Percentiles rank a stretch among this genome's conserved stretches.
Evolutionary conservation across 2,329 filamentous ascomycete species (phyloP).

Genomic region (Penicillium nordicum): DNA sequence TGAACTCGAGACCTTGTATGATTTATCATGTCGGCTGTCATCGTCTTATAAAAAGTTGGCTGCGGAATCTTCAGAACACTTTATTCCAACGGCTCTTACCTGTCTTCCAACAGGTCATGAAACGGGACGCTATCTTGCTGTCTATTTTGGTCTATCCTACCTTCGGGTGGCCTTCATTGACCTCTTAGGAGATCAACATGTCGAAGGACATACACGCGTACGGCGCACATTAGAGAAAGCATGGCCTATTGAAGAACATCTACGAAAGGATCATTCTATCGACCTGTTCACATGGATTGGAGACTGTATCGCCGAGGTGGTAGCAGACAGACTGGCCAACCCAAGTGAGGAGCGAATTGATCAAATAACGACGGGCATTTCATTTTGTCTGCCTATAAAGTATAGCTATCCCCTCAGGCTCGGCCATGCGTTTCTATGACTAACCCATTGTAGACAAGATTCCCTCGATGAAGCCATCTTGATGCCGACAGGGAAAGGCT

Average conservation of each 20-base stretch:
- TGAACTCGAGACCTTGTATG: slow-evolving; percentile 32
- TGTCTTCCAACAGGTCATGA: slow-evolving; percentile 47
- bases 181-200: slow-evolving; percentile 38
- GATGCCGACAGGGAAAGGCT: slow-evolving; percentile 53
- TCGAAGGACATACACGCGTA: slow-evolving; percentile 48
- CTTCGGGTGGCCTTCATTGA: slow-evolving; percentile 53
- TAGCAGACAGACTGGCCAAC: slow-evolving; percentile 49
- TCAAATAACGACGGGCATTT: slow-evolving; percentile 40
- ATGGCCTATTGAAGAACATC: slow-evolving; percentile 70
- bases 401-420: slow-evolving; percentile 17
- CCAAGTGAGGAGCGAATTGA: slow-evolving; percentile 28
- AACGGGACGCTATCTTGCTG: slow-evolving; percentile 52
- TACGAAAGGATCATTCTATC: slow-evolving; percentile 68
- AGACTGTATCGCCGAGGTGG: slow-evolving; percentile 66
- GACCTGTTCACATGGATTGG: slow-evolving; percentile 74
- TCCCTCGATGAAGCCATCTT: slow-evolving; percentile 50
- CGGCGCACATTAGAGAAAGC: slow-evolving; percentile 63
- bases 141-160: slow-evolving; percentile 53
- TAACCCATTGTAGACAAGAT: slow-evolving; percentile 39
- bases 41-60: slow-evolving; percentile 37
- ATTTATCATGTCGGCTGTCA: slow-evolving; percentile 37
- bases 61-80: slow-evolving; percentile 38
- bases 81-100: slow-evolving; percentile 43
- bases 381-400: slow-evolving; percentile 45
- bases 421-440: not conserved